Evolutionary conservation across 2,329 filamentous ascomycete species (phyloP), one percentile per base, ranked within the genome.

Genomic region (Teratosphaeria zuluensis): DNA sequence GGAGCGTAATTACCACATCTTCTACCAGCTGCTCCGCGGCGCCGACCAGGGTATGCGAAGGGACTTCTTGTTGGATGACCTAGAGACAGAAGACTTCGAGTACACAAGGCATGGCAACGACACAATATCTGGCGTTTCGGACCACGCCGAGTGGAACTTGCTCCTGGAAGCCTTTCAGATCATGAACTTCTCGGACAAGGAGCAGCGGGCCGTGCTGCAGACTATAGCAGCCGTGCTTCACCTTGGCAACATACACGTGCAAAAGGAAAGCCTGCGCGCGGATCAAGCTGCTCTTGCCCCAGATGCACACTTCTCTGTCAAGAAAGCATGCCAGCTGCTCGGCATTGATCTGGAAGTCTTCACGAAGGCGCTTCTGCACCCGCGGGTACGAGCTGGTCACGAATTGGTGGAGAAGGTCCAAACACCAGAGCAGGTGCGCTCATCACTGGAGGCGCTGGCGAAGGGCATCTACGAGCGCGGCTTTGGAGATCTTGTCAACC

Each of bases 341-440:
- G 92, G 92, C 0, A 92, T 99, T 19, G 83, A 89, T 1, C 70
- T 88, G 0, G 92, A 96, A 46, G 84, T 88, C 1, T 99, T 99
- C 64, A 80, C 95, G 11, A 89, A 91, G 70, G 92, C 90, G 0
- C 78, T 99, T 4, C 80, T 99, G 11, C 94, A 97, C 69, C 94
- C 94, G 9, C 89, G 85, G 59, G 95, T 99, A 48, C 96, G 96
- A 74, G 94, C 94, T 51, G 94, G 94, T 21, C 85, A 92, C 56
- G 94, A 99, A 76, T 97, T 92, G 94, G 94, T 99, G 1, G 92
- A 97, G 71, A 99, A 97, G 73, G 92, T 95, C 1, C 94, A 99
- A 72, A 97, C 92, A 0, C 92, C 94, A 0, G 95, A 99, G 64
- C 94, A 99, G 72, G 95, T 96, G 52, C 88, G 90, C 28, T 84